Base-by-base conservation (phyloP, 345 rosid species). In the Rhizophora mangle region DNA sequence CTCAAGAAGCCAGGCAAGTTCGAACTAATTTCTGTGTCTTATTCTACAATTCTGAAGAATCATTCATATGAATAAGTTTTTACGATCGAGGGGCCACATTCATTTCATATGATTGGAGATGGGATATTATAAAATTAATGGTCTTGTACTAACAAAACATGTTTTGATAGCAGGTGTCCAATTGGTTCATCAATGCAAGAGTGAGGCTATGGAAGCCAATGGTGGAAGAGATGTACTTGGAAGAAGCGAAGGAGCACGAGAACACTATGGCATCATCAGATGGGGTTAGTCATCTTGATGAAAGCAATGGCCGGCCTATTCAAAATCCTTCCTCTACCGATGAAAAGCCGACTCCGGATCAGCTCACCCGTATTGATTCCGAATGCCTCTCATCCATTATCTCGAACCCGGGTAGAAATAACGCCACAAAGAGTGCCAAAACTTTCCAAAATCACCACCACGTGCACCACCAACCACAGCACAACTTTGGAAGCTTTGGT, bases 121-220 rank as follows among this genome's bases (percentile, higher is more conserved):
- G 18, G 19, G 49, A 11, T 24, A 24, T 13, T 43, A 43, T 15
- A 13, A 43, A 43, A 43, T 13, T 43, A 43, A 13, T 43, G 29
- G 20, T 59, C 60, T 21, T 43, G 20, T 11, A 27, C 1, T 10
- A 8, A 34, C 8, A 8, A 24, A 24, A 10, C 29, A 56, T 56
- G 26, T 56, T 65, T 65, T 20, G 19, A 13, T 9, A 46, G 79
- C 65, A 90, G 93, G 93, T 88, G 47, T 86, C 91, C 58, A 96
- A 96, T 77, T 96, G 99, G 99, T 96, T 96, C 80, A 96, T 96
- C 30, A 96, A 96, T 81, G 99, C 99, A 69, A 88, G 99, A 78
- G 99, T 96, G 74, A 92, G 99, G 86, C 82, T 96, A 21, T 96
- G 99, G 99, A 96, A 96, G 73, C 99, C 99, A 22, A 96, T 96